Percentiles rank a stretch among this genome's conserved stretches.
Conservation (phyloP, 352 stramenopile genomes). For the Globisporangium iwayamae region DNA sequence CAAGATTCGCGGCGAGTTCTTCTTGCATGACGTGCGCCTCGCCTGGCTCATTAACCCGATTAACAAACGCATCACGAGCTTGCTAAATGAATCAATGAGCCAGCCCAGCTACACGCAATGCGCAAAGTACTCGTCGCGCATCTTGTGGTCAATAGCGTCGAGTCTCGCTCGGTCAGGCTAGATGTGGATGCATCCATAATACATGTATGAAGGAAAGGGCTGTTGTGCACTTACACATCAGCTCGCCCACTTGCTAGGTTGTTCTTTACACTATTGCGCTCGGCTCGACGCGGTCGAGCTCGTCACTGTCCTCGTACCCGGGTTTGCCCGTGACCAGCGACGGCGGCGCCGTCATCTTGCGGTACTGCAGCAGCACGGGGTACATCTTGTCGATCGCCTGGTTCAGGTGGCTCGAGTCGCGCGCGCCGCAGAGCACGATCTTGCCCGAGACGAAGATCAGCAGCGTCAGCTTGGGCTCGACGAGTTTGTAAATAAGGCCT, state of each 20-base stretch:
- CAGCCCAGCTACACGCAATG: background rate
- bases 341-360: conserved; percentile 70
- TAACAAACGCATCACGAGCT: background rate
- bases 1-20: background rate
- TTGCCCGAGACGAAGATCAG: conserved; percentile 99
- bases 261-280: conserved; percentile 44
- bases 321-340: conserved; percentile 69
- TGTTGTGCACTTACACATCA: background rate
- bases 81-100: background rate
- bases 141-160: background rate
- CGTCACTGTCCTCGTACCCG: conserved; percentile 61
- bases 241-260: background rate
- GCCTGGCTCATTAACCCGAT: background rate
- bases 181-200: background rate
- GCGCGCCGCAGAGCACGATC: conserved; percentile 95
- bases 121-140: background rate
- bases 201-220: background rate
- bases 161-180: too few relatives aligned
- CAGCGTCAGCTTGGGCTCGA: conserved; percentile 97
- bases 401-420: conserved; percentile 40
- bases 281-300: conserved; percentile 61
- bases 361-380: conserved; percentile 51
- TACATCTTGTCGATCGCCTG: conserved; percentile 55
- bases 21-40: background rate
- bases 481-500: conserved; percentile 98